Evolutionary conservation across 176 grass and related monocot species (phyloP).

Genomic region (Phoenix roebelenii): DNA sequence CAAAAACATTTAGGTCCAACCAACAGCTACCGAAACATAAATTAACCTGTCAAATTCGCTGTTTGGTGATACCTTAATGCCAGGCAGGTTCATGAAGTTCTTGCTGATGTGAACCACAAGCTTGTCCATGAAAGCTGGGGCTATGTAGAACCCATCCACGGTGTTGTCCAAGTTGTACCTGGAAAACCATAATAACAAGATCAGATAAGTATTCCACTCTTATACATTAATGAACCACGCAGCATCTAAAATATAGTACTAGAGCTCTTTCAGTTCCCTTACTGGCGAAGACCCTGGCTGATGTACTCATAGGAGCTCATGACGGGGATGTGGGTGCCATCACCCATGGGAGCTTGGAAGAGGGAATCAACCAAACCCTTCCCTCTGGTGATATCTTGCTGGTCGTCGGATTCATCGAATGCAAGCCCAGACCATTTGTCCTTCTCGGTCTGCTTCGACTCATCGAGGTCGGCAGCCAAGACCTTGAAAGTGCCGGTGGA

Average conservation of each 20-base stretch:
- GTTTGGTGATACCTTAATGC: constrained; percentile 57
- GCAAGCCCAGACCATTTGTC: constrained; percentile 64
- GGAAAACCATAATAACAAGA: not conserved
- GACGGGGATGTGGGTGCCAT: constrained; percentile 81
- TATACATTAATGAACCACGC: too few relatives aligned
- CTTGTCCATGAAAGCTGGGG: constrained; percentile 91
- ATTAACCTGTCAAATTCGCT: not conserved
- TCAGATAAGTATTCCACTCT: not conserved
- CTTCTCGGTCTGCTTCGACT: constrained; percentile 35
- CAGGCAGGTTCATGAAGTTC: constrained; percentile 94
- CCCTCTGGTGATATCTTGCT: constrained; percentile 89
- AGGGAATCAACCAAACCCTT: constrained; percentile 68
- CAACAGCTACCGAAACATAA: not conserved
- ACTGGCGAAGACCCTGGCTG: constrained; percentile 62
- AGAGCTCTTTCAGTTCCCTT: constrained; percentile 4
- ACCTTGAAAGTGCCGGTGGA: constrained; percentile 12
- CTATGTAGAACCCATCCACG: constrained; percentile 67
- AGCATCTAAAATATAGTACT: not conserved
- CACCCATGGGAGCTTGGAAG: constrained; percentile 72
- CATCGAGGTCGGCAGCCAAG: constrained; percentile 41
- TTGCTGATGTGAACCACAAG: constrained; percentile 86
- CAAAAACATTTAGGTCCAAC: not conserved
- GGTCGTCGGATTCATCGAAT: constrained; percentile 68
- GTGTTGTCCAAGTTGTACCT: constrained; percentile 56
- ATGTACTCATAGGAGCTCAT: constrained; percentile 86